phyloP scores from a whole-genome alignment of 495 filamentous ascomycete species.

The Penicillium mononematosum region DNA sequence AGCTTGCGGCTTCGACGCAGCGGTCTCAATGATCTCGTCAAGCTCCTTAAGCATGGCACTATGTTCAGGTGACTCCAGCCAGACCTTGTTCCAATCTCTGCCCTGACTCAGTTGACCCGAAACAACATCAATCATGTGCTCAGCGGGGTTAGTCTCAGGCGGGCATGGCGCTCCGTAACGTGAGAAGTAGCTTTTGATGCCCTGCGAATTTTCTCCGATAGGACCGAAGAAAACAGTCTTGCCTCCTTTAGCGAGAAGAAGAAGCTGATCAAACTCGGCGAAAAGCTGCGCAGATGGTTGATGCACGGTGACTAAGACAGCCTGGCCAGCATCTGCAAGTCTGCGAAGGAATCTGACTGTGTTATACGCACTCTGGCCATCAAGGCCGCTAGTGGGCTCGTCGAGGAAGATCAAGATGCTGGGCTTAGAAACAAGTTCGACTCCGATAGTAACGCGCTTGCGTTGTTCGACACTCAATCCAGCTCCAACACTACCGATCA shows the following conservation, averaged over 20 bases:
- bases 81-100: conserved; percentile 62
- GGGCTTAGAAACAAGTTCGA: conserved; percentile 65
- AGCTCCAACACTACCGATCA: conserved; percentile 51
- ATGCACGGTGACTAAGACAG: conserved; percentile 72
- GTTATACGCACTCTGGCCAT: conserved; percentile 61
- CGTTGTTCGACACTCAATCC: conserved; percentile 60
- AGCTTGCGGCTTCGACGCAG: conserved; percentile 31
- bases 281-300: conserved; percentile 72
- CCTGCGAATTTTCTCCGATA: conserved; percentile 51
- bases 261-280: conserved; percentile 67
- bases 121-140: conserved; percentile 91
- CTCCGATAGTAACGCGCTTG: conserved; percentile 64
- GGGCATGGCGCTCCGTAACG: conserved; percentile 73
- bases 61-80: conserved; percentile 56
- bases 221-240: conserved; percentile 70
- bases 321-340: conserved; percentile 64
- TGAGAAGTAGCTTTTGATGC: conserved; percentile 69
- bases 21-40: conserved; percentile 48
- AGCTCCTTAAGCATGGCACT: conserved; percentile 51
- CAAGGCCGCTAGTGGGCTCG: conserved; percentile 72
- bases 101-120: conserved; percentile 36
- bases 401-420: conserved; percentile 71
- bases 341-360: conserved; percentile 64
- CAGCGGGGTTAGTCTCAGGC: conserved; percentile 72
- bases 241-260: conserved; percentile 67